These are phyloP conservation scores for Gossypium arboreum DNA, from an alignment of 345 rosid genomes.

Conservation along the genomic window DNA sequence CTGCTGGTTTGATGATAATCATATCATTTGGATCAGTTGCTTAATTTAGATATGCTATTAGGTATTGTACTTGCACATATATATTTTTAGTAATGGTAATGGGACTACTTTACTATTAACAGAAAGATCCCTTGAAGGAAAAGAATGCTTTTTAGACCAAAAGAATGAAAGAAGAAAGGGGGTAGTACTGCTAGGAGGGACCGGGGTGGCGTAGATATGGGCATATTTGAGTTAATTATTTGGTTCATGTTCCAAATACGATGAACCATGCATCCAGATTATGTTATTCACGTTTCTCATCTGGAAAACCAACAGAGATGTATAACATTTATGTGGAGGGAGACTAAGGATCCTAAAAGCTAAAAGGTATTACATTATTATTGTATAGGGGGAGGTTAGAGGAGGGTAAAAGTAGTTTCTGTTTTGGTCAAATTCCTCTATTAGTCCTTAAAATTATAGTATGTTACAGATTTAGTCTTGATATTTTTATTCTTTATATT, in stretches of 20 bases:
- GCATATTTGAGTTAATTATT: neutral
- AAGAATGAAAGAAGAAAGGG: neutral
- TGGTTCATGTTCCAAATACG: neutral
- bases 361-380: neutral
- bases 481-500: no score
- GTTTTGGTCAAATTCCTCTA: no score
- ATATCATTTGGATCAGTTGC: neutral
- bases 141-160: constrained; percentile 24
- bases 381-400: neutral
- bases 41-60: neutral
- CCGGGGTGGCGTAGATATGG: neutral
- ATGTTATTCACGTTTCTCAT: constrained; percentile 11
- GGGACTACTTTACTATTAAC: constrained; percentile 13
- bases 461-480: no score
- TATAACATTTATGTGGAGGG: no score
- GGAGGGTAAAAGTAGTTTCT: neutral
- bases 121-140: constrained; percentile 26
- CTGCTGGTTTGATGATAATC: neutral
- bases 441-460: no score
- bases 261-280: neutral
- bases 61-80: neutral
- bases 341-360: neutral
- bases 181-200: neutral
- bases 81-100: neutral
- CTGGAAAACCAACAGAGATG: neutral